Conservation (phyloP, 83 land plant species). For the Diphasiastrum complanatum region DNA sequence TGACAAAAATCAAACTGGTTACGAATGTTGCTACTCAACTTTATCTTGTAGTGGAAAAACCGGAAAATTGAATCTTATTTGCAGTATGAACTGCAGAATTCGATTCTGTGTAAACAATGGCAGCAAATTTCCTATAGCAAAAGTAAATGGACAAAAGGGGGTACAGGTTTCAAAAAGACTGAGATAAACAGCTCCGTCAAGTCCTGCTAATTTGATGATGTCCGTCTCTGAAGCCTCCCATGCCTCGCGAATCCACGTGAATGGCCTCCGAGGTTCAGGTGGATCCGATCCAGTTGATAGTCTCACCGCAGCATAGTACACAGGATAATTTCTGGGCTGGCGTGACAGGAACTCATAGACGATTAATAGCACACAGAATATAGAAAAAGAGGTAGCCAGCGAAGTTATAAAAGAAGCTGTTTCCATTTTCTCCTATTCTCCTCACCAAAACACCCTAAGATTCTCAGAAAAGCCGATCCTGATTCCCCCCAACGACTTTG, state of each 20-base stretch:
- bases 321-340: slow-evolving; percentile 42
- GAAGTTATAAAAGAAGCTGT: slow-evolving; percentile 74
- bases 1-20: no score
- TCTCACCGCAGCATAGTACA: slow-evolving; percentile 71
- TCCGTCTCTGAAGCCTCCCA: slow-evolving; percentile 47
- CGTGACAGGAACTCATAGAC: slow-evolving; percentile 51
- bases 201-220: slow-evolving; percentile 51
- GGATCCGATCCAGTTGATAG: slow-evolving; percentile 50
- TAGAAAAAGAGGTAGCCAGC: slow-evolving; percentile 62
- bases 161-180: slow-evolving; percentile 63
- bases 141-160: neutral
- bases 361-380: slow-evolving; percentile 56
- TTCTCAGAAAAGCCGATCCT: no score
- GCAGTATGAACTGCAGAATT: neutral
- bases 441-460: no score
- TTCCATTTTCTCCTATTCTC: no score
- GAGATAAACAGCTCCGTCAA: slow-evolving; percentile 81
- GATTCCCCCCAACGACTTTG: no score
- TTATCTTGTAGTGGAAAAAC: neutral
- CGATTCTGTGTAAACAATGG: neutral
- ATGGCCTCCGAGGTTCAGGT: slow-evolving; percentile 37
- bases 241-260: slow-evolving; percentile 66
- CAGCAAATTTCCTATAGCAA: no score
- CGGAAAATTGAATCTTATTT: neutral
- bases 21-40: no score